Base-by-base conservation (phyloP, 2,329 filamentous ascomycete genomes). In the Thermomyces lanuginosus region DNA sequence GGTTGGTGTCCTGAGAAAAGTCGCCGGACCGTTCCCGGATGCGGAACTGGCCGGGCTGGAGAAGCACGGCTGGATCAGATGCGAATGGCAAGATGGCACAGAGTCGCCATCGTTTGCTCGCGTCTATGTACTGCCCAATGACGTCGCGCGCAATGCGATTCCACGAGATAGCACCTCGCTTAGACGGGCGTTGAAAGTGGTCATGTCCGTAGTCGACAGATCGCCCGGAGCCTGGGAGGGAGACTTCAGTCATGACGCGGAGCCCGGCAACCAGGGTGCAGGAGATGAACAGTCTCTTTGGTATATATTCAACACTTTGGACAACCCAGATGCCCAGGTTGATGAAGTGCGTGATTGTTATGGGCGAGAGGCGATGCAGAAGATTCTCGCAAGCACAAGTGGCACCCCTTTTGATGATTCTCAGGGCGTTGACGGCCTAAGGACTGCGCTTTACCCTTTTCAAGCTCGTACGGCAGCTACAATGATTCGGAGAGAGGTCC, bases 401-500 rank as follows among this genome's bases (percentile, higher is more conserved):
- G 34, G 37, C 16, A 26, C 30, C 17, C 23, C 23, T 9, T 26
- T 23, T 6, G 32, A 33, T 11, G 36, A 38, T 12, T 35, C 31
- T 22, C 34, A 35, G 18, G 33, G 42, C 16, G 40, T 56, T 4
- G 23, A 40, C 26, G 51, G 56, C 16, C 43, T 63, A 14, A 53
- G 55, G 31, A 79, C 80, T 0, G 54, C 55, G 0, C 57, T 93
- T 0, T 79, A 89, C 44, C 63, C 68, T 0, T 91, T 92, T 40
- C 86, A 95, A 47, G 66, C 74, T 26, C 67, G 76, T 22, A 86
- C 83, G 1, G 76, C 77, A 1, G 80, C 79, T 3, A 48, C 76
- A 15, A 93, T 95, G 83, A 55, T 92, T 10, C 76, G 89, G 45
- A 72, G 76, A 28, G 86, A 95, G 50, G 53, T 64, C 4, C 64